phyloP scores from a whole-genome alignment of 2,329 filamentous ascomycete genomes.

The Aspergillus texensis region DNA sequence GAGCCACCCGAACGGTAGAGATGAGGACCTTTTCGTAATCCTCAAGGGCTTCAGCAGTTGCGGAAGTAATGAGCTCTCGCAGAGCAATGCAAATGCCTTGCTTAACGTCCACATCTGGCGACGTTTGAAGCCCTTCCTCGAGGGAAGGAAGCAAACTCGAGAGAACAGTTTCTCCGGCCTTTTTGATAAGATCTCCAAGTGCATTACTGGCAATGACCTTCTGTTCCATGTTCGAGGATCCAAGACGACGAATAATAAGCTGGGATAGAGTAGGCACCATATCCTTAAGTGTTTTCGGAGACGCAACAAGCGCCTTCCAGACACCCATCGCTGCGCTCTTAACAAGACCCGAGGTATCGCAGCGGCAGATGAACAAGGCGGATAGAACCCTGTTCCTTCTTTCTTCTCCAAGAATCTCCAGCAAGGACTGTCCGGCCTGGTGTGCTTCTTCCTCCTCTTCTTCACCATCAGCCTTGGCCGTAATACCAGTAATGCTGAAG shows the following conservation, averaged over 20 bases:
- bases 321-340: conserved; percentile 87
- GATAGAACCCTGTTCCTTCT: conserved; percentile 96
- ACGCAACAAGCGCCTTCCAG: conserved; percentile 96
- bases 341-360: conserved; percentile 91
- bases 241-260: conserved; percentile 88
- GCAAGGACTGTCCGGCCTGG: conserved; percentile 88
- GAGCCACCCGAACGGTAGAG: conserved; percentile 86
- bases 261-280: conserved; percentile 93
- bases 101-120: conserved; percentile 88
- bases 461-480: conserved; percentile 74
- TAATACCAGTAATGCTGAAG: conserved; percentile 97
- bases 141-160: conserved; percentile 85
- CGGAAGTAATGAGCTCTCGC: conserved; percentile 87
- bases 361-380: conserved; percentile 95
- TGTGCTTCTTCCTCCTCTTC: conserved; percentile 75
- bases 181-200: conserved; percentile 92
- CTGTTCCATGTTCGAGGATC: conserved; percentile 96
- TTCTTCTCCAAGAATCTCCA: conserved; percentile 92
- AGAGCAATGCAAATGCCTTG: conserved; percentile 97
- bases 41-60: conserved; percentile 83
- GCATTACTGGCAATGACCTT: conserved; percentile 98
- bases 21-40: conserved; percentile 95
- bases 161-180: conserved; percentile 91
- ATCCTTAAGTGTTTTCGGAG: conserved; percentile 89
- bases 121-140: conserved; percentile 84